Base-by-base conservation (phyloP, 2,329 filamentous ascomycete species). In the Cercospora sesami region DNA sequence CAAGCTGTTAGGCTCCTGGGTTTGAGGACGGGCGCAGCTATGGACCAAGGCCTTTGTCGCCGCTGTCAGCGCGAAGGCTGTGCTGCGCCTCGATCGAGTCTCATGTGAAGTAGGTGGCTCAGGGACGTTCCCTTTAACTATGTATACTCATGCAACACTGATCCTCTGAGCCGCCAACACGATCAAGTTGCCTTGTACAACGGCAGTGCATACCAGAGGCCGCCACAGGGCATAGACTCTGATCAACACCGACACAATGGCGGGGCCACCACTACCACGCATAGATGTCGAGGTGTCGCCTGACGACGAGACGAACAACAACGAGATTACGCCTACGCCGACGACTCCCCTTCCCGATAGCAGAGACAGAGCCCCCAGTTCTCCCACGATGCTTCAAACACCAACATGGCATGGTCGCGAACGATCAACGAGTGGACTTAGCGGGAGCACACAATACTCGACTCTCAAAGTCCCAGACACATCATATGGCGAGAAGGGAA, bases 371-470 rank as follows among this genome's bases (percentile, higher is more conserved):
- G 39, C 66, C 6, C 66, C 66, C 14, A 64, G 60, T 21, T 71
- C 69, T 6, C 69, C 70, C 14, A 70, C 62, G 2, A 68, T 72
- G 67, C 67, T 69, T 1, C 57, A 64, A 62, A 69, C 67, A 26
- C 69, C 69, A 51, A 65, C 65, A 23, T 60, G 57, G 55, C 42
- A 64, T 23, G 69, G 70, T 28, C 67, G 70, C 67, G 68, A 72
- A 58, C 66, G 70, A 66, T 71, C 70, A 10, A 51, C 62, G 31
- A 64, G 62, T 55, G 62, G 51, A 33, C 62, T 72, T 12, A 71
- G 68, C 33, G 70, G 70, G 5, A 72, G 70, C 61, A 72, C 70
- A 39, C 65, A 69, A 33, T 71, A 62, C 33, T 71, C 70, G 23
- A 70, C 64, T 21, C 66, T 72, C 42, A 72, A 71, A 60, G 69